A percentile compares a stretch with the other conserved stretches of the same genome.
phyloP scores from a whole-genome alignment of 495 filamentous ascomycete genomes.

The Penicillium simplicissimum region DNA sequence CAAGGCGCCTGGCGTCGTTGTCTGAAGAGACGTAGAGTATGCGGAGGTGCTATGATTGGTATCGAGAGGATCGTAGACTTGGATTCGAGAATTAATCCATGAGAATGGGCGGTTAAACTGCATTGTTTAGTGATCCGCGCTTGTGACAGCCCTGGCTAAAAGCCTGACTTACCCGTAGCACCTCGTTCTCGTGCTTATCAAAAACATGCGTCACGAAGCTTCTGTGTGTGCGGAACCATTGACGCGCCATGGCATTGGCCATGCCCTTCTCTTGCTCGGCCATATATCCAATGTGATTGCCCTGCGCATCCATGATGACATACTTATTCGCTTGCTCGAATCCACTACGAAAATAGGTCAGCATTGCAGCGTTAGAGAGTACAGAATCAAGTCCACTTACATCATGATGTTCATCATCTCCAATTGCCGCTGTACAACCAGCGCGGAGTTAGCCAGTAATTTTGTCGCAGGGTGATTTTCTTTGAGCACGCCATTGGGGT shows the following conservation, averaged over 20 bases:
- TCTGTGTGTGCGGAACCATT: conserved; percentile 65
- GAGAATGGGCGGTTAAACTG: conserved; percentile 70
- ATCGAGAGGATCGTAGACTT: conserved; percentile 61
- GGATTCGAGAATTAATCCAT: conserved; percentile 65
- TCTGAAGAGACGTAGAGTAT: conserved; percentile 46
- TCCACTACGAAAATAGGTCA: conserved; percentile 39
- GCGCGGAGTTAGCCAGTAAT: conserved; percentile 60
- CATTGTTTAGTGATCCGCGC: background rate
- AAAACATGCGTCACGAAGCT: conserved; percentile 73
- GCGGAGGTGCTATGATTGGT: conserved; percentile 30
- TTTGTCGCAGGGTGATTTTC: conserved; percentile 59
- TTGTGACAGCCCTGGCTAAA: background rate
- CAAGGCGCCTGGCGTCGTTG: conserved; percentile 42
- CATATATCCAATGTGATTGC: conserved; percentile 68
- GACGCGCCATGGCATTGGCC: conserved; percentile 57
- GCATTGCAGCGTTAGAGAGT: background rate
- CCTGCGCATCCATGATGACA: conserved; percentile 68
- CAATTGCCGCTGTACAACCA: conserved; percentile 66
- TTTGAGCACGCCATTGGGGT: conserved; percentile 62
- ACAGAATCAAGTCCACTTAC: conserved; percentile 29
- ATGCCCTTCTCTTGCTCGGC: conserved; percentile 66
- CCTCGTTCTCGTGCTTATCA: conserved; percentile 63
- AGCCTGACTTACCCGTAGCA: conserved; percentile 54
- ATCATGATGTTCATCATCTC: conserved; percentile 73
- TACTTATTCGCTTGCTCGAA: conserved; percentile 76